Evolutionary conservation across 306 rosid species (phyloP), one percentile per base, ranked within the genome.

Genomic region (Cyamopsis tetragonoloba): DNA sequence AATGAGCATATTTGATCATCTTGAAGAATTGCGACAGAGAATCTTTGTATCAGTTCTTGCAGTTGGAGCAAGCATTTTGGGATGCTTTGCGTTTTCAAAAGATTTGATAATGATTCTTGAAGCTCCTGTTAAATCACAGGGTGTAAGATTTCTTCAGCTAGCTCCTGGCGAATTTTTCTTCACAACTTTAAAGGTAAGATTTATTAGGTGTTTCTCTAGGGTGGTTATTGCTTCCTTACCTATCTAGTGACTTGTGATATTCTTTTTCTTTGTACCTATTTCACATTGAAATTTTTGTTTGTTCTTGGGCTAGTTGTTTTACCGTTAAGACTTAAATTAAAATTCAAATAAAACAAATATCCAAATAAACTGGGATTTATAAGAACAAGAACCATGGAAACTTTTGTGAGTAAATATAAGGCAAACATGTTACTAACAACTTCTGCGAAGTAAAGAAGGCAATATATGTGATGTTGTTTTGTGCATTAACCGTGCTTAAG

Each of bases 161-260:
- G 98, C 87, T 72, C 98, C 98, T 7, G 98, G 96, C 11, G 98
- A 92, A 79, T 92, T 92, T 55, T 92, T 92, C 96, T 92, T 92
- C 66, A 92, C 98, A 26, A 84, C 93, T 27, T 43, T 92, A 61
- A 89, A 92, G 98, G 98, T 89, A 53, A 34, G 63, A 71, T 44
- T 75, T 46, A 35, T 68, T 60, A 6, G 53, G 15, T 32, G 28
- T 54, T 8, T 72, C 58, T 55, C 8, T 19, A 5, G 15, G 13
- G 24, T 57, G 30, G 19, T 7, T 70, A 18, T 18, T 18, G 20
- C 66, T 64, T 30, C 43, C 70, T 70, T 69, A 11, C 41, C 44
- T 48, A 3, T 68, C 22, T 9, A 22, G 60, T 55, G 14, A 48
- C 12, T 46, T 63, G 56, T 37, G 17, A 49, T 62, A 31, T 24